Evolutionary conservation across 139 green algal species (phyloP).

Genomic region (Dunaliella sp.): DNA sequence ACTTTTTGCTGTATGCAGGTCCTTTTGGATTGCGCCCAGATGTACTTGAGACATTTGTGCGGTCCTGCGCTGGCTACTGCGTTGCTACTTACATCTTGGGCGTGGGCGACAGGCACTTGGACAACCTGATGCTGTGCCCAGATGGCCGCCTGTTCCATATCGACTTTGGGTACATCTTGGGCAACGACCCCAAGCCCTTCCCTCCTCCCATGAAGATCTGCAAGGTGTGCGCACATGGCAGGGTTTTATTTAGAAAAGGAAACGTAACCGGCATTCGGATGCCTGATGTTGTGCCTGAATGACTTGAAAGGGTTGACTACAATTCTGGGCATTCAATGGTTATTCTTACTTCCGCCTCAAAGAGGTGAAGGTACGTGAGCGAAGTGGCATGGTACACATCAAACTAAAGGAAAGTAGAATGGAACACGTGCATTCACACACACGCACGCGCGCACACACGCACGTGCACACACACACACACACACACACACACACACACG

Average conservation of each 20-base stretch:
- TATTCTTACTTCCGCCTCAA: too few relatives aligned
- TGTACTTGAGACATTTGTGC: slow-evolving; percentile 85
- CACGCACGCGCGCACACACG: not conserved
- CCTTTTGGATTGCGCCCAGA: slow-evolving; percentile 71
- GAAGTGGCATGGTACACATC: too few relatives aligned
- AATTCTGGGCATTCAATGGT: too few relatives aligned
- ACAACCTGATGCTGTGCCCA: slow-evolving; percentile 91
- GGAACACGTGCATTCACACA: too few relatives aligned
- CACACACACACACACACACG: not conserved
- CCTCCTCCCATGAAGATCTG: slow-evolving; percentile 93
- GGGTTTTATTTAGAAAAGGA: too few relatives aligned
- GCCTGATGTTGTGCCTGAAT: too few relatives aligned
- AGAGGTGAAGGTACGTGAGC: too few relatives aligned
- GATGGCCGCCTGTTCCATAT: slow-evolving; percentile 95
- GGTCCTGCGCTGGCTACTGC: slow-evolving; percentile 91
- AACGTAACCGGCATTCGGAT: too few relatives aligned
- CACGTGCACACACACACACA: not conserved
- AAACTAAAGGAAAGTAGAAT: too few relatives aligned
- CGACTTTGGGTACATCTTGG: slow-evolving; percentile 97
- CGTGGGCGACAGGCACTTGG: slow-evolving; percentile 88
- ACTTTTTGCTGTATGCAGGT: too few relatives aligned
- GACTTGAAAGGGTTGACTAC: too few relatives aligned
- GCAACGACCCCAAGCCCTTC: slow-evolving; percentile 93
- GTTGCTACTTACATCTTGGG: slow-evolving; percentile 98
- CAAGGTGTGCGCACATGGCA: slow-evolving; percentile 30